Evolutionary conservation across 2,329 filamentous ascomycete species (phyloP).

Genomic region (Corynespora cassiicola): DNA sequence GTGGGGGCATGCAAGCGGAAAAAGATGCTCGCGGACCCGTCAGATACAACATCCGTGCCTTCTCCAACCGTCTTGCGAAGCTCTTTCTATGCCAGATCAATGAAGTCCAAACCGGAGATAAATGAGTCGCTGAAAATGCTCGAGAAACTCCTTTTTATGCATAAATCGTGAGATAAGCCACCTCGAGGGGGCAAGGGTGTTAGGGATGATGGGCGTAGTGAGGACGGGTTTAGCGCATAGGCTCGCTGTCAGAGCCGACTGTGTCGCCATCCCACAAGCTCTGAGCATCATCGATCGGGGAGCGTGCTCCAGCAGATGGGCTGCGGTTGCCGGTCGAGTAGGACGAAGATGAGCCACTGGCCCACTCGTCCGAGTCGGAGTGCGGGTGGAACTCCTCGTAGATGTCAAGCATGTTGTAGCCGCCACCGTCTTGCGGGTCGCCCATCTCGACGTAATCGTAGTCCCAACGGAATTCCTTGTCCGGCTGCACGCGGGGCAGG

Average conservation of each 20-base stretch:
- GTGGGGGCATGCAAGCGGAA: constrained; percentile 12
- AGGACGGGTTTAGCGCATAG: constrained; percentile 24
- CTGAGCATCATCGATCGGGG: constrained; percentile 63
- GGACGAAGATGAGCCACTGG: constrained; percentile 80
- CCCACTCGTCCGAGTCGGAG: constrained; percentile 86
- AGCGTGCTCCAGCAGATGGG: constrained; percentile 56
- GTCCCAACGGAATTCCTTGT: constrained; percentile 90
- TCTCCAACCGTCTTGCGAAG: constrained; percentile 24
- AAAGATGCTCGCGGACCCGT: constrained; percentile 16
- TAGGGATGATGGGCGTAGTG: constrained; percentile 25
- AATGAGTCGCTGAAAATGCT: constrained; percentile 38
- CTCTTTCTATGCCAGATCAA: constrained; percentile 34
- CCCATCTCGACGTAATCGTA: constrained; percentile 93
- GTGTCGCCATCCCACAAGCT: constrained; percentile 65
- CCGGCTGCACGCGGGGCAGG: constrained; percentile 79
- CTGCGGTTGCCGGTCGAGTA: constrained; percentile 71
- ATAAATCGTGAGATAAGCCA: constrained; percentile 44
- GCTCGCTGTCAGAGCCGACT: constrained; percentile 55
- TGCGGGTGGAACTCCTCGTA: constrained; percentile 59
- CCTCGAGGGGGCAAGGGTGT: constrained; percentile 23
- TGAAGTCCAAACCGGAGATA: constrained; percentile 16
- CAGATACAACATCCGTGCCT: too few relatives aligned
- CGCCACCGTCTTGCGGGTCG: constrained; percentile 62
- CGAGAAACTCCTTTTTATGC: constrained; percentile 45
- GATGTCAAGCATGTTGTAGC: constrained; percentile 62